phyloP scores from a whole-genome alignment of 2,329 filamentous ascomycete species.

The Verticillium longisporum region DNA sequence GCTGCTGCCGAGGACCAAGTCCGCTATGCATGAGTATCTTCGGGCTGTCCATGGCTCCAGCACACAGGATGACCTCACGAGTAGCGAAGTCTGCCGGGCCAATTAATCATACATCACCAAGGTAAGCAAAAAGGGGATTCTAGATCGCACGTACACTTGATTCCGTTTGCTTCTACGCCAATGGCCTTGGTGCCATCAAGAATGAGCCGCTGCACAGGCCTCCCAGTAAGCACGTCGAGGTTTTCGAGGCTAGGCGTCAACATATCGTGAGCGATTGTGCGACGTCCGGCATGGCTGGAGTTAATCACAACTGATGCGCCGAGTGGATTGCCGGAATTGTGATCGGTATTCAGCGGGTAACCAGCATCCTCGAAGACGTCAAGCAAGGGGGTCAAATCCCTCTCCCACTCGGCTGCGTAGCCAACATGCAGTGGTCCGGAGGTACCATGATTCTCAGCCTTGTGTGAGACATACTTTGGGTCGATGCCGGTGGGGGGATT shows the following conservation, averaged over 20 bases:
- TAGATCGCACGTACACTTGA: slow-evolving; percentile 23
- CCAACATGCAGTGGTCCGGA: slow-evolving; percentile 39
- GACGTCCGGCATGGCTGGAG: slow-evolving; percentile 38
- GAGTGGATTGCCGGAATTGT: slow-evolving; percentile 52
- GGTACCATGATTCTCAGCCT: slow-evolving; percentile 38
- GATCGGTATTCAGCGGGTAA: slow-evolving; percentile 42
- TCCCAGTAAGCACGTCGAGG: slow-evolving; percentile 41
- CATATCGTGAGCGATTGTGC: slow-evolving; percentile 45
- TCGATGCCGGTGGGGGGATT: slow-evolving; percentile 27
- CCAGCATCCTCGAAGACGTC: slow-evolving; percentile 42
- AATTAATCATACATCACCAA: too few species aligned
- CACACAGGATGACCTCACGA: slow-evolving; percentile 36
- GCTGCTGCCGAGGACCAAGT: slow-evolving; percentile 27
- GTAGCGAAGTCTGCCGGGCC: neutral
- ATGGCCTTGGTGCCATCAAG: slow-evolving; percentile 35
- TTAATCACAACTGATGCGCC: slow-evolving; percentile 45
- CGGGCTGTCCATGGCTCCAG: slow-evolving; percentile 32
- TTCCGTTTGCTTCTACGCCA: slow-evolving; percentile 35
- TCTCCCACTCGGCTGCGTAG: slow-evolving; percentile 41
- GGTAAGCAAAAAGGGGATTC: too few species aligned
- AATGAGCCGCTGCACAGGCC: slow-evolving; percentile 39
- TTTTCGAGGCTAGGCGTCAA: slow-evolving; percentile 37
- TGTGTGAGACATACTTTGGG: slow-evolving; percentile 39
- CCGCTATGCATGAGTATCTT: slow-evolving; percentile 38
- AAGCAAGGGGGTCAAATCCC: slow-evolving; percentile 34